Conservation (phyloP, 169 alveolate genomes). For the Toxoplasma gondii region DNA sequence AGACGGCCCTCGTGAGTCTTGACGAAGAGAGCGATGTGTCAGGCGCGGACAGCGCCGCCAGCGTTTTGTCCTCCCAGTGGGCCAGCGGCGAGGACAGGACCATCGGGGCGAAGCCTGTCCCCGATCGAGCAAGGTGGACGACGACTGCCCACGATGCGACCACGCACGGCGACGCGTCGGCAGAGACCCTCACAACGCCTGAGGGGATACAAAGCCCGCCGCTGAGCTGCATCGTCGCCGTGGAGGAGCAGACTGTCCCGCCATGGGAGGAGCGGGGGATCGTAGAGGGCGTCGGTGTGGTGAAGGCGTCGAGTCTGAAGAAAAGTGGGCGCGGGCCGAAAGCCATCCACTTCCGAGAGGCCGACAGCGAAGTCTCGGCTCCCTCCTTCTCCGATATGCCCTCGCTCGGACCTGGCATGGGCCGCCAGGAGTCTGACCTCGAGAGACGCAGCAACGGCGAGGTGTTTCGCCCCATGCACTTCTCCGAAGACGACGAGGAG, state of each 20-base stretch:
- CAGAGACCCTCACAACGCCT: neutral
- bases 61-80: neutral
- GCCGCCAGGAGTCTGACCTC: neutral
- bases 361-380: neutral
- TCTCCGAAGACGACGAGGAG: neutral
- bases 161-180: neutral
- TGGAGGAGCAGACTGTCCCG: neutral
- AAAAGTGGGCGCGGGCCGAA: neutral
- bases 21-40: neutral
- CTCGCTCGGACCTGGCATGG: neutral
- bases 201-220: neutral
- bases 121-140: neutral
- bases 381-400: neutral
- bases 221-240: constrained; percentile 3
- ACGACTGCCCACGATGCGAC: neutral
- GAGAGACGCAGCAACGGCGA: neutral
- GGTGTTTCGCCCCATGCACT: neutral
- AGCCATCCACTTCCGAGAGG: constrained; percentile 10
- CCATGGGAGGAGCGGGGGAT: neutral
- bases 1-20: too few species aligned
- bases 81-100: neutral
- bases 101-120: neutral
- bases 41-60: neutral
- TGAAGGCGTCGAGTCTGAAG: neutral
- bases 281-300: neutral